Percentiles rank a stretch among this genome's conserved stretches.
Conservation (phyloP, 2,329 filamentous ascomycete genomes). For the Colletotrichum brevisporum region DNA sequence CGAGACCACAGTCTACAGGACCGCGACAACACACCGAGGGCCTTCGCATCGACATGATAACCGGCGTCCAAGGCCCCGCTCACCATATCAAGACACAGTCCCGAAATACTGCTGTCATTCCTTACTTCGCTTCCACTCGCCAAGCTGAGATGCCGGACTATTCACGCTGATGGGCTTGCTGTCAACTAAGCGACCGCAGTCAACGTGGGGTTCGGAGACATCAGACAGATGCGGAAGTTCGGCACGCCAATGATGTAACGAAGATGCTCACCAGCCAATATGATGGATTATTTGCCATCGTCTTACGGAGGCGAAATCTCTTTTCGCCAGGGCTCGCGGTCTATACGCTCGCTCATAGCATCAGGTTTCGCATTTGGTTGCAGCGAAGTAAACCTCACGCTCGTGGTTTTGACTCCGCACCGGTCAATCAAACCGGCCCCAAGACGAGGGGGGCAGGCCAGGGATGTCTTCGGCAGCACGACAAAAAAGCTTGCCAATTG, state of each 20-base stretch:
- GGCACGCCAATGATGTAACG: conserved; percentile 24
- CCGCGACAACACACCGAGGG: background rate
- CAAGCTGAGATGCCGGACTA: conserved; percentile 1
- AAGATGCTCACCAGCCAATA: background rate
- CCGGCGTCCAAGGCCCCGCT: conserved; percentile 5
- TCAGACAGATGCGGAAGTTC: conserved; percentile 25
- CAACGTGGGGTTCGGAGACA: conserved; percentile 15
- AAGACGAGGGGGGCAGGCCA: background rate
- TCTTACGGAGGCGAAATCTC: background rate
- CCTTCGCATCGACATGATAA: conserved; percentile 1
- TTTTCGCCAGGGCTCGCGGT: background rate
- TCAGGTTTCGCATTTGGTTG: conserved; percentile 19
- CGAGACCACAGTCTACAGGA: conserved; percentile 1
- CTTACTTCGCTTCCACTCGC: conserved; percentile 7
- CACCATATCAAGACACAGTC: conserved; percentile 6
- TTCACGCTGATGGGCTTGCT: conserved; percentile 1
- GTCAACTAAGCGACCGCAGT: conserved; percentile 2
- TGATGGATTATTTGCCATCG: background rate
- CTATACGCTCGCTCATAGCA: background rate
- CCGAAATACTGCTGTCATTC: conserved; percentile 1
- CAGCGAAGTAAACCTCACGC: background rate
- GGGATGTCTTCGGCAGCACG: background rate
- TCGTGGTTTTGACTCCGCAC: conserved; percentile 28
- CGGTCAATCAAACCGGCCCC: conserved; percentile 24
- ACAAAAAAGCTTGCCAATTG: conserved; percentile 3